Evolutionary conservation across 2,329 filamentous ascomycete genomes (phyloP).

Genomic region (Hirsutella thompsonii): DNA sequence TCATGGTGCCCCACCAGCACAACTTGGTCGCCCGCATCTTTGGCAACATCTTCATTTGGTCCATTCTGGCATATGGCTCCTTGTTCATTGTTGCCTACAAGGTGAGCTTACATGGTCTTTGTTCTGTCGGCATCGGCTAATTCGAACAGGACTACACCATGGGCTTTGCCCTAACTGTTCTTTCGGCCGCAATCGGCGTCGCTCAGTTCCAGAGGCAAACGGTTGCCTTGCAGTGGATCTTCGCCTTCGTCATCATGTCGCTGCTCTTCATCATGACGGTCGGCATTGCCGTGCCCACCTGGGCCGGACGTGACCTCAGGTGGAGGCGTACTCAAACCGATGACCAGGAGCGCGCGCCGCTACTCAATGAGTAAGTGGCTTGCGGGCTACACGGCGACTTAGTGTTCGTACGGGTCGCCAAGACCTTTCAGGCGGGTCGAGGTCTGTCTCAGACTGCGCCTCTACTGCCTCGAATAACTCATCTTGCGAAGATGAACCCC

Average conservation of each 20-base stretch:
- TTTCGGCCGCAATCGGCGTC: constrained; percentile 63
- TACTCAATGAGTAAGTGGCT: constrained; percentile 34
- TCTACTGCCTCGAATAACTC: too few species aligned
- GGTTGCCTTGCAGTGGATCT: constrained; percentile 83
- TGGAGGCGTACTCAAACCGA: constrained; percentile 30
- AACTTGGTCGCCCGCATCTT: constrained; percentile 61
- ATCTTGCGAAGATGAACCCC: too few species aligned
- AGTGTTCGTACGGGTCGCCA: too few species aligned
- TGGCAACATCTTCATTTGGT: constrained; percentile 83
- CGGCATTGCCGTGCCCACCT: constrained; percentile 49
- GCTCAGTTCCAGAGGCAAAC: constrained; percentile 61
- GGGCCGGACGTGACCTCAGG: constrained; percentile 43
- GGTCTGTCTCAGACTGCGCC: too few species aligned
- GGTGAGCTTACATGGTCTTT: constrained; percentile 27
- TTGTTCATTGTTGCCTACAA: constrained; percentile 67
- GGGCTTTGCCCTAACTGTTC: constrained; percentile 63
- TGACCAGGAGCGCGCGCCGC: constrained; percentile 48
- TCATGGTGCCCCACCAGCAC: constrained; percentile 58
- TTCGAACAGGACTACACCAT: constrained; percentile 52
- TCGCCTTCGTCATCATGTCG: constrained; percentile 72
- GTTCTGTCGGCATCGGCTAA: constrained; percentile 5
- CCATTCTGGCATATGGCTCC: constrained; percentile 60
- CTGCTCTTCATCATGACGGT: constrained; percentile 59
- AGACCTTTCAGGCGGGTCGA: too few species aligned
- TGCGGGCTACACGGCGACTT: too few species aligned